Percentiles rank a stretch among this genome's conserved stretches.
Evolutionary conservation across 73 alveolate species (phyloP).

Genomic region (Paramecium octaurelia): DNA sequence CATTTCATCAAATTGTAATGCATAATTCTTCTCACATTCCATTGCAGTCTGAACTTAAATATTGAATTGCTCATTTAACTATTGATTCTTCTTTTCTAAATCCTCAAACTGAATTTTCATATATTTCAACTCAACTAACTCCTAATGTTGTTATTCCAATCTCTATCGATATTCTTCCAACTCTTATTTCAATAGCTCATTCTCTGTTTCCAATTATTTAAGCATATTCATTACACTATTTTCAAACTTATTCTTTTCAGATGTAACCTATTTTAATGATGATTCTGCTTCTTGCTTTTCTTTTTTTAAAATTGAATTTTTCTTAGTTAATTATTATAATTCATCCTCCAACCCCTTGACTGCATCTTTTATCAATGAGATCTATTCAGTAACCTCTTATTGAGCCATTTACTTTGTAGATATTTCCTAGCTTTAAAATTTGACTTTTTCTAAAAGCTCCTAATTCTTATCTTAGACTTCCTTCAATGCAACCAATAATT

Average conservation of each 20-base stretch:
- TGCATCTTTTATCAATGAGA: slow-evolving; percentile 9
- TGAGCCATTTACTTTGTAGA: neutral
- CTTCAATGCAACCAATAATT: slow-evolving; percentile 19
- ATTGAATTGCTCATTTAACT: slow-evolving; percentile 11
- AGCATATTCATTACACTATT: neutral
- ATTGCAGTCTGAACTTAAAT: neutral
- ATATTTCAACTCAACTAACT: slow-evolving; percentile 29
- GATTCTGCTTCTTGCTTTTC: slow-evolving; percentile 2
- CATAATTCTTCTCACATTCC: slow-evolving; percentile 6
- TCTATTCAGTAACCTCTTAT: neutral
- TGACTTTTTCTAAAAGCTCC: slow-evolving; percentile 24
- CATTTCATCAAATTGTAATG: slow-evolving; percentile 27
- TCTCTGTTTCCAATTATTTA: slow-evolving; percentile 18
- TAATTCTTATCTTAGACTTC: slow-evolving; percentile 45
- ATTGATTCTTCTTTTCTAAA: neutral
- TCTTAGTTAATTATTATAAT: neutral
- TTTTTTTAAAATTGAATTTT: neutral
- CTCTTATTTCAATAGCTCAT: slow-evolving; percentile 10
- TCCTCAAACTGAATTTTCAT: slow-evolving; percentile 17
- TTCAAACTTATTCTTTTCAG: neutral
- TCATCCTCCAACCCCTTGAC: slow-evolving; percentile 32
- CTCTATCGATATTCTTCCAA: slow-evolving; percentile 23
- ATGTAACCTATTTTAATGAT: neutral
- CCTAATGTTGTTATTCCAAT: slow-evolving; percentile 10
- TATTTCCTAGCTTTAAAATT: neutral